Conservation (phyloP, 768 basidiomycete genomes). For the Lentinula raphanica region DNA sequence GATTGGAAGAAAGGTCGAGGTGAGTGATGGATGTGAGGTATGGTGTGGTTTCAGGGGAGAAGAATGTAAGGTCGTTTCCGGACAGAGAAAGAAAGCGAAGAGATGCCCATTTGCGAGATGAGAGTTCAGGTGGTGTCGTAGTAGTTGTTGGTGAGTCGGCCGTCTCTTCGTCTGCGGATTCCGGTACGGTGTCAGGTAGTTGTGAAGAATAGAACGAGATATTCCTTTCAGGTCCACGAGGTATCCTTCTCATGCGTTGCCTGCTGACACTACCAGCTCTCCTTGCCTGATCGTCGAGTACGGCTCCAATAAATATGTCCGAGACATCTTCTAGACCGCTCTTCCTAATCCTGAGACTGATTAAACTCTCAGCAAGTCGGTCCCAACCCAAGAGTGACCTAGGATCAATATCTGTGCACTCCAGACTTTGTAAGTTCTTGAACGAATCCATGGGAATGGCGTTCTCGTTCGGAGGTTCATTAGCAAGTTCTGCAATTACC, state of each 20-base stretch:
- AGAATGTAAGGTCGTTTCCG: slow-evolving; percentile 77
- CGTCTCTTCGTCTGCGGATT: slow-evolving; percentile 29
- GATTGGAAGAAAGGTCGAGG: slow-evolving; percentile 87
- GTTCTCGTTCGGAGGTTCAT: slow-evolving; percentile 65
- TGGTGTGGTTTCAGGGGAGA: slow-evolving; percentile 62
- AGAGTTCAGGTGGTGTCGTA: slow-evolving; percentile 33
- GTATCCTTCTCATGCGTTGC: slow-evolving; percentile 41
- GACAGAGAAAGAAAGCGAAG: slow-evolving; percentile 72
- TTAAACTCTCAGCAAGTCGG: slow-evolving; percentile 59
- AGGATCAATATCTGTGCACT: slow-evolving; percentile 79
- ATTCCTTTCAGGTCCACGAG: slow-evolving; percentile 31
- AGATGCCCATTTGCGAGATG: slow-evolving; percentile 66
- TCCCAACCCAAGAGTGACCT: slow-evolving; percentile 82
- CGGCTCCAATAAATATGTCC: slow-evolving; percentile 71
- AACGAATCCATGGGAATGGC: slow-evolving; percentile 80
- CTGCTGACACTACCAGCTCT: slow-evolving; percentile 50
- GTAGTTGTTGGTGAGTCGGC: slow-evolving; percentile 6
- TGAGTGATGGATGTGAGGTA: slow-evolving; percentile 72
- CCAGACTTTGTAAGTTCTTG: slow-evolving; percentile 75
- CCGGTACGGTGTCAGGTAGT: slow-evolving; percentile 54
- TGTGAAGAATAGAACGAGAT: slow-evolving; percentile 44
- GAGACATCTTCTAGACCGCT: slow-evolving; percentile 80
- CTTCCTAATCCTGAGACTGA: slow-evolving; percentile 69
- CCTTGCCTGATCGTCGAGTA: slow-evolving; percentile 71
- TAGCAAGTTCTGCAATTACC: slow-evolving; percentile 61